Conservation (phyloP, 2,329 filamentous ascomycete species). For the Ceratocystis colombiana region DNA sequence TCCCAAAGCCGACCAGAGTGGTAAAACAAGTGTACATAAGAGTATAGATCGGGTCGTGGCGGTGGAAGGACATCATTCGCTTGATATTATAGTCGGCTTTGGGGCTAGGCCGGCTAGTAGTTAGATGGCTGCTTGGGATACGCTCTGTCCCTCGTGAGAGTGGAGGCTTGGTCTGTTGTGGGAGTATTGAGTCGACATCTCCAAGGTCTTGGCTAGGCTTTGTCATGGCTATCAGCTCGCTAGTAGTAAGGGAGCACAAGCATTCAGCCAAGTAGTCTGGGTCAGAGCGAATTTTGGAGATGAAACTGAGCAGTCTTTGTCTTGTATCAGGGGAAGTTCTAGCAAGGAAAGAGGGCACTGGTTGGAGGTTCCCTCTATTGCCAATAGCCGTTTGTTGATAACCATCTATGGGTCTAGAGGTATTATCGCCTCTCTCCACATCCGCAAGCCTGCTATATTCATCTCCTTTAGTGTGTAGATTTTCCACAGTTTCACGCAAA, state of each 20-base stretch:
- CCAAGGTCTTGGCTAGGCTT: constrained; percentile 70
- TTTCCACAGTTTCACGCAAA: constrained; percentile 67
- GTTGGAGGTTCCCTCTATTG: too few species aligned
- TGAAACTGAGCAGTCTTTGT: constrained; percentile 65
- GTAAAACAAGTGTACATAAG: constrained; percentile 84
- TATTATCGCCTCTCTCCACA: constrained; percentile 61
- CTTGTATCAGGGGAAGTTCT: constrained; percentile 66
- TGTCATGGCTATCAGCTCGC: constrained; percentile 68
- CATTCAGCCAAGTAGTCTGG: constrained; percentile 78
- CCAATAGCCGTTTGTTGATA: constrained; percentile 31
- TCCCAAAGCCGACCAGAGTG: constrained; percentile 71
- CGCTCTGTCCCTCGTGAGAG: constrained; percentile 38
- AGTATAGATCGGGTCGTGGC: constrained; percentile 74
- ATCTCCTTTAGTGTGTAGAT: constrained; percentile 68
- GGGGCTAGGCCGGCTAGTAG: constrained; percentile 28
- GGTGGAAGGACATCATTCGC: constrained; percentile 75
- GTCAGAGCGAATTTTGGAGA: constrained; percentile 74
- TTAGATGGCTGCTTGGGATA: not conserved
- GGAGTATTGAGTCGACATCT: constrained; percentile 71
- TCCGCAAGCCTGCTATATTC: constrained; percentile 60
- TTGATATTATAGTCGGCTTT: constrained; percentile 51
- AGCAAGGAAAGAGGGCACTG: constrained; percentile 49
- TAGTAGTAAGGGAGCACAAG: constrained; percentile 61
- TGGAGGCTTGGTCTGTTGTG: constrained; percentile 47
- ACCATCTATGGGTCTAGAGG: constrained; percentile 35